A percentile compares a stretch with the other conserved stretches of the same genome.
Evolutionary conservation across 192 early-diverging fungal genomes (phyloP).

Genomic region (Coemansia aciculifera): DNA sequence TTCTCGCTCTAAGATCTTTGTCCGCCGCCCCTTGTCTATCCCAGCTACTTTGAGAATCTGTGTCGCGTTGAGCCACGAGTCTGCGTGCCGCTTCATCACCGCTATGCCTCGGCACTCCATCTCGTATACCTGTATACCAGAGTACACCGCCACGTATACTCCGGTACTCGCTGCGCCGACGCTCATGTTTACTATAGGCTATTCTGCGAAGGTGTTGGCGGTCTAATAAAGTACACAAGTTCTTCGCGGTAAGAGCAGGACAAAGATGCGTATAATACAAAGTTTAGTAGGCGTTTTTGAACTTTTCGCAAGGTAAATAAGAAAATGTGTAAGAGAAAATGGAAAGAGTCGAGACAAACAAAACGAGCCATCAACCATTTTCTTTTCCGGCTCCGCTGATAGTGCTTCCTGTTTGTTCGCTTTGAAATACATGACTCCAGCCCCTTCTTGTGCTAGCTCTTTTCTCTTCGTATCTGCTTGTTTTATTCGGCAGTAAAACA

Average conservation of each 20-base stretch:
- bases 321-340: too few species aligned
- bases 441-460: not conserved
- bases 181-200: conserved; percentile 17
- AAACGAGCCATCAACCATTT: too few species aligned
- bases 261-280: not conserved
- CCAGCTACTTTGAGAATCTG: conserved; percentile 97
- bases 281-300: too few species aligned
- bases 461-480: not conserved
- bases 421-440: not conserved
- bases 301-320: too few species aligned
- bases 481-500: not conserved
- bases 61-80: conserved; percentile 95
- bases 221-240: not conserved
- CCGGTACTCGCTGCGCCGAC: conserved; percentile 9
- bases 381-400: not conserved
- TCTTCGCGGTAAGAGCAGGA: not conserved
- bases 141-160: conserved; percentile 90
- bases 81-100: conserved; percentile 77
- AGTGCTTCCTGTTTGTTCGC: not conserved
- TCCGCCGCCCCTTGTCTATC: conserved; percentile 89
- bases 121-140: conserved; percentile 94
- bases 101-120: conserved; percentile 77
- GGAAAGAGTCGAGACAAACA: too few species aligned
- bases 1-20: conserved; percentile 92
- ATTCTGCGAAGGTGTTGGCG: not conserved